Evolutionary conservation across 2,329 filamentous ascomycete species (phyloP).

Genomic region (Scedosporium aurantiacum): DNA sequence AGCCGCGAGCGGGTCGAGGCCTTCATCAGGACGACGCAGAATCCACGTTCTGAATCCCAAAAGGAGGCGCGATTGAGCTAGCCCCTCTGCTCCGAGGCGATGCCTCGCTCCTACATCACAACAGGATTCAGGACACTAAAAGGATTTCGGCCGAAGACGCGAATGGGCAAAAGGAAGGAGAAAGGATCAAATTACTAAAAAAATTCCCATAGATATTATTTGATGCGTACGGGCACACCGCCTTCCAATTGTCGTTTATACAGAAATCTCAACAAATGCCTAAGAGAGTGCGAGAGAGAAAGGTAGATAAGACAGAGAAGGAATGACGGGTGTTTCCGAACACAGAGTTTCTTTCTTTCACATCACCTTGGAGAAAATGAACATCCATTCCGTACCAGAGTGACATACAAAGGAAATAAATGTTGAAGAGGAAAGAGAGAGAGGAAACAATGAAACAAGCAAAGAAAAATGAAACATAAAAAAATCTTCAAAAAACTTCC

Average conservation of each 20-base stretch:
- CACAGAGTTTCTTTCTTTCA: neutral
- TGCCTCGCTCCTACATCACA: too few relatives aligned
- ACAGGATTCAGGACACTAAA: too few relatives aligned
- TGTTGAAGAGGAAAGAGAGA: neutral
- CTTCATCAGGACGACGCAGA: too few relatives aligned
- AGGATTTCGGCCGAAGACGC: too few relatives aligned
- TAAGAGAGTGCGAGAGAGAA: neutral
- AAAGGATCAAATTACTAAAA: too few relatives aligned
- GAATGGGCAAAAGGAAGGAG: too few relatives aligned
- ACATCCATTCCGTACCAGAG: neutral
- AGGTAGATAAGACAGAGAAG: neutral
- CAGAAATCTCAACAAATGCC: neutral
- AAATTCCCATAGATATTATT: too few relatives aligned
- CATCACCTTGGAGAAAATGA: neutral
- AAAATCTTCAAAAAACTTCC: neutral
- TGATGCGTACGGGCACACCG: too few relatives aligned
- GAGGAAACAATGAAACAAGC: neutral
- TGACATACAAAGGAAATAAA: neutral
- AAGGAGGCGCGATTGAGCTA: too few relatives aligned
- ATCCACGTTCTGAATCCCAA: too few relatives aligned
- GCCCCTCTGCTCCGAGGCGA: too few relatives aligned
- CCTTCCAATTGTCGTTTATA: neutral
- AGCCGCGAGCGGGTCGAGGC: too few relatives aligned
- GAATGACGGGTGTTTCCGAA: neutral
- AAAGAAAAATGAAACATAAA: neutral